These are phyloP conservation scores for Extremus antarcticus DNA, from an alignment of 495 filamentous ascomycete species.

Conservation along the genomic window DNA sequence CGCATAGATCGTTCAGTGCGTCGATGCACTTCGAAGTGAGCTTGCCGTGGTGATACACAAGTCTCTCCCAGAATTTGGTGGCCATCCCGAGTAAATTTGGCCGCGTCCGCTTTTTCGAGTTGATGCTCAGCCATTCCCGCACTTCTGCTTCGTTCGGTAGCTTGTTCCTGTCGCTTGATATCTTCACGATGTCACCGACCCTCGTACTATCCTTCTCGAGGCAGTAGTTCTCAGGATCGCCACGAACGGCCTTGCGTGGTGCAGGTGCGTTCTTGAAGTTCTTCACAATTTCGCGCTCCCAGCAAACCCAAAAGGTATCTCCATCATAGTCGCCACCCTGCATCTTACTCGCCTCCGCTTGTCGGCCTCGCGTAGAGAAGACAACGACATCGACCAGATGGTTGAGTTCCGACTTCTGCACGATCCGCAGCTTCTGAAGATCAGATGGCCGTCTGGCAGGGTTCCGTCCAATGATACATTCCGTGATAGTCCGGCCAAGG, in stretches of 20 bases:
- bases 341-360: conserved; percentile 65
- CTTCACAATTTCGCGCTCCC: conserved; percentile 65
- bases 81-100: conserved; percentile 57
- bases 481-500: conserved; percentile 51
- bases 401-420: conserved; percentile 56
- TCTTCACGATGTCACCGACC: conserved; percentile 23
- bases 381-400: conserved; percentile 80
- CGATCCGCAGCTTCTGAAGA: conserved; percentile 57
- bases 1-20: conserved; percentile 65
- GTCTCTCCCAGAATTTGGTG: conserved; percentile 31
- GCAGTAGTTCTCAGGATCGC: conserved; percentile 42
- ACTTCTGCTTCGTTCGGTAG: background rate
- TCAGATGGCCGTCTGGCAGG: conserved; percentile 75
- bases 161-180: background rate
- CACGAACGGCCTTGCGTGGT: conserved; percentile 30
- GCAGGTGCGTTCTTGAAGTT: conserved; percentile 62
- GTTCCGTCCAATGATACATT: conserved; percentile 61
- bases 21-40: background rate
- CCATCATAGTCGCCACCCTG: conserved; percentile 95
- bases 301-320: conserved; percentile 73
- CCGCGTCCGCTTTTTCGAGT: conserved; percentile 57
- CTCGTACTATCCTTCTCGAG: conserved; percentile 47
- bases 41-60: background rate
- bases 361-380: conserved; percentile 60
- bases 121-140: conserved; percentile 38